Conservation (phyloP, 495 filamentous ascomycete species). For the Trichoderma orchidacearum region DNA sequence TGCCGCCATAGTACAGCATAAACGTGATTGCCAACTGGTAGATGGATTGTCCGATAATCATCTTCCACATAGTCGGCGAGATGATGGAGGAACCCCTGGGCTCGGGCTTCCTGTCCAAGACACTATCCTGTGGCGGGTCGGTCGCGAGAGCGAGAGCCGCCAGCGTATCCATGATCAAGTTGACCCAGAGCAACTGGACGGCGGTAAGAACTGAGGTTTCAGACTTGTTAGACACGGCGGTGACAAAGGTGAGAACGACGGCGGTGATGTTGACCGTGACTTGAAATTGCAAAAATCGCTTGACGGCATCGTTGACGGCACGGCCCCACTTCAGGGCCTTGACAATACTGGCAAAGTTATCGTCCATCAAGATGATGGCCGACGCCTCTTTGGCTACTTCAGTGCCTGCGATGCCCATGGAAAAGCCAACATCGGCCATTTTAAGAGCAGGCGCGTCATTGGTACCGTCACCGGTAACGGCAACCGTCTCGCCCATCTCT, state of each 20-base stretch:
- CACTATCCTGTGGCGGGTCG: conserved; percentile 65
- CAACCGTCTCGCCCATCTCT: conserved; percentile 64
- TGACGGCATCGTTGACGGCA: conserved; percentile 80
- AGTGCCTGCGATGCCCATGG: conserved; percentile 84
- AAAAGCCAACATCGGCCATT: conserved; percentile 80
- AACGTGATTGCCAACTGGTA: conserved; percentile 73
- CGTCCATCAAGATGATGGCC: conserved; percentile 83
- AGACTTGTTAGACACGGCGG: conserved; percentile 54
- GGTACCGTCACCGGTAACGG: conserved; percentile 80
- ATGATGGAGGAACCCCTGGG: conserved; percentile 66
- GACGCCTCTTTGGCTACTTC: conserved; percentile 92
- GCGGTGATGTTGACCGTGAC: conserved; percentile 86
- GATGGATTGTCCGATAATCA: conserved; percentile 78
- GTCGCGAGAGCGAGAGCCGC: conserved; percentile 78
- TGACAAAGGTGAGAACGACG: conserved; percentile 69
- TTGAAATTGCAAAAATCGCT: conserved; percentile 80
- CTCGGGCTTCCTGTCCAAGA: conserved; percentile 72
- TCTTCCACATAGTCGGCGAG: conserved; percentile 87
- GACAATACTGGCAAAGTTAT: conserved; percentile 79
- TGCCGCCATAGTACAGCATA: conserved; percentile 60
- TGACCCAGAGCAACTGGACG: conserved; percentile 84
- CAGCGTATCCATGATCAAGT: conserved; percentile 89
- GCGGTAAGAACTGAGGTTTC: conserved; percentile 65
- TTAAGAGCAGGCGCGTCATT: conserved; percentile 83
- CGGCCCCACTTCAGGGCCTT: conserved; percentile 86